Percentiles rank a stretch among this genome's conserved stretches.
These are phyloP conservation scores for Sarocladium kiliense DNA, from an alignment of 2,329 filamentous ascomycete species.

Conservation along the genomic window DNA sequence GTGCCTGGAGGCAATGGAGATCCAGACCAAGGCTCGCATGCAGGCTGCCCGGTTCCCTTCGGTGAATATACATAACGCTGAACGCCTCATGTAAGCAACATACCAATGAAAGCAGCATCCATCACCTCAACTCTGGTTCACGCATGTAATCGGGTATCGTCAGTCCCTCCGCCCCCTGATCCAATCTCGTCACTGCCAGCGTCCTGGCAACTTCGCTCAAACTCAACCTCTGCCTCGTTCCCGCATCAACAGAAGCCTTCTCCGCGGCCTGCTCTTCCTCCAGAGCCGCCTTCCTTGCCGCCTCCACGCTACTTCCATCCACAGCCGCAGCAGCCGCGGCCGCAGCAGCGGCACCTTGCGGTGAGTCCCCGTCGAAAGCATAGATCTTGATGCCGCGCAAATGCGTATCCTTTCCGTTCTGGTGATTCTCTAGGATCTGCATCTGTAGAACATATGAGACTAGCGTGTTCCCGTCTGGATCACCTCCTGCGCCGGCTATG, in stretches of 20 bases:
- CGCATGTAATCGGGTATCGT: conserved; percentile 37
- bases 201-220: conserved; percentile 23
- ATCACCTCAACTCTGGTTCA: conserved; percentile 32
- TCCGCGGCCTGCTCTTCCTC: background rate
- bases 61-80: background rate
- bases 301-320: conserved; percentile 9
- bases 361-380: conserved; percentile 47
- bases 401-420: conserved; percentile 99
- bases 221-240: conserved; percentile 11
- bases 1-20: too few species aligned
- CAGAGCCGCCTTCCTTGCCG: conserved; percentile 3
- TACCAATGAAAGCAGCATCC: background rate
- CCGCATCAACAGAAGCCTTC: background rate
- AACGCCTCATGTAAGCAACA: conserved; percentile 5
- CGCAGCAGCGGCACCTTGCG: conserved; percentile 22
- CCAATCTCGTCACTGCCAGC: conserved; percentile 22
- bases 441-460: conserved; percentile 88
- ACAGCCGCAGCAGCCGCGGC: background rate
- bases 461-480: conserved; percentile 66
- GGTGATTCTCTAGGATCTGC: conserved; percentile 90
- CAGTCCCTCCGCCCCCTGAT: conserved; percentile 29
- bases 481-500: conserved; percentile 47
- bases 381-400: conserved; percentile 88
- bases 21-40: too few species aligned
- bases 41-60: too few species aligned